phyloP scores from a whole-genome alignment of 768 basidiomycete species.

The Cyclocybe cylindracea region DNA sequence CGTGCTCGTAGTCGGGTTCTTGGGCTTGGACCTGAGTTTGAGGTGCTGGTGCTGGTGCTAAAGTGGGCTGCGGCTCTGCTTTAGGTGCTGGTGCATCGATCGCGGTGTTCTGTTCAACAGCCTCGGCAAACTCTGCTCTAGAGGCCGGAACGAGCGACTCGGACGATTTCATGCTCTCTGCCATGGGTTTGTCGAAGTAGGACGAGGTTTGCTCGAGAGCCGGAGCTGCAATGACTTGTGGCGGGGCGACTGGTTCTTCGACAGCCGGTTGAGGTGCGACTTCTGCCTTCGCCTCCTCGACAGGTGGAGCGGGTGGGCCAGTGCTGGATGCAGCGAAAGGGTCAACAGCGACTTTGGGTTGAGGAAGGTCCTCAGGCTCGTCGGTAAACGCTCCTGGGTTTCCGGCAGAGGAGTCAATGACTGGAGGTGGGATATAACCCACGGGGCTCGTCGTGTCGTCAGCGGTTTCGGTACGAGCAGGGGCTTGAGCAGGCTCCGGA shows the following conservation, averaged over 20 bases:
- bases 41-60: neutral
- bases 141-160: slow-evolving; percentile 8
- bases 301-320: slow-evolving; percentile 13
- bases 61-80: neutral
- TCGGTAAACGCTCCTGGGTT: slow-evolving; percentile 56
- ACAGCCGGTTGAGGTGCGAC: neutral
- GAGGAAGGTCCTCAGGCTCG: slow-evolving; percentile 47
- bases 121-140: slow-evolving; percentile 14
- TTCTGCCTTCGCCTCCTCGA: slow-evolving; percentile 2
- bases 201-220: slow-evolving; percentile 19
- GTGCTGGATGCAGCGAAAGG: slow-evolving; percentile 23
- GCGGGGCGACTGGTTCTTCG: neutral
- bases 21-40: too few relatives aligned
- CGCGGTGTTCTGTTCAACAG: slow-evolving; percentile 13
- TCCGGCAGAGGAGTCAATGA: slow-evolving; percentile 37
- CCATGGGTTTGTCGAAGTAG: slow-evolving; percentile 30
- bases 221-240: neutral
- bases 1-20: neutral
- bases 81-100: neutral
- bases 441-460: slow-evolving; percentile 24
- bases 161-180: slow-evolving; percentile 21
- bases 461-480: slow-evolving; percentile 4
- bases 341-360: slow-evolving; percentile 28
- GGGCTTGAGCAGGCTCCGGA: slow-evolving; percentile 3
- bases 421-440: slow-evolving; percentile 39